Evolutionary conservation across 345 rosid genomes (phyloP).

Genomic region (Sonneratia alba): DNA sequence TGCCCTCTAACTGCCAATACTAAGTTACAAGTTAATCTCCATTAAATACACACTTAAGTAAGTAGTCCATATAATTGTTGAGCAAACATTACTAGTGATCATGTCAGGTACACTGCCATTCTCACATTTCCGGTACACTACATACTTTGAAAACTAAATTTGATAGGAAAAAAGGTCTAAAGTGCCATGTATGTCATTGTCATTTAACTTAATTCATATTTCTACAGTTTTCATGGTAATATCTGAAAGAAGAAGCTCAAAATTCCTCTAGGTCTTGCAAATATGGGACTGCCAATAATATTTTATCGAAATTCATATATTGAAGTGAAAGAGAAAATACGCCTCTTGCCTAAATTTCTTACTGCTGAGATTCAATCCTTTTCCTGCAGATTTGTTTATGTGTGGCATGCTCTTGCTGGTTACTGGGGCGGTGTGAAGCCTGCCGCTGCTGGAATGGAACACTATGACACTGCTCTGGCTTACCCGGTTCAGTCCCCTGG

Average conservation of each 20-base stretch:
- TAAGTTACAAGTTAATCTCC: background rate
- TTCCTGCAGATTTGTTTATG: constrained; percentile 57
- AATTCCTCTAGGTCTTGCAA: background rate
- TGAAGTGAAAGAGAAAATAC: background rate
- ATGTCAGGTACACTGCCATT: background rate
- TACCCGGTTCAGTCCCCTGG: constrained; percentile 90
- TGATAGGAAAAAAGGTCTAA: background rate
- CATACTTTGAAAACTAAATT: background rate
- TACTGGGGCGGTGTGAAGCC: constrained; percentile 99
- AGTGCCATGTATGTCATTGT: background rate
- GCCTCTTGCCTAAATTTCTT: background rate
- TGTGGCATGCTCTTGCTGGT: constrained; percentile 96
- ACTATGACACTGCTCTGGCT: constrained; percentile 77
- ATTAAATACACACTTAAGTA: background rate
- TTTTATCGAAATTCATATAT: background rate
- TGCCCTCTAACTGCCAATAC: background rate
- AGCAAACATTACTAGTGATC: background rate
- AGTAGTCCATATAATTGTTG: background rate
- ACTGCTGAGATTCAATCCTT: background rate
- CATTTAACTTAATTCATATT: background rate
- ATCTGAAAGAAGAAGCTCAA: background rate
- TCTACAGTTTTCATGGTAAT: too few species aligned
- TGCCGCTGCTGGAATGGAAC: constrained; percentile 88
- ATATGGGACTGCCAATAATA: background rate
- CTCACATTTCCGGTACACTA: background rate